A percentile compares a stretch with the other conserved stretches of the same genome.
These are phyloP conservation scores for Pyrenula aspistea DNA, from an alignment of 495 filamentous ascomycete genomes.

Conservation along the genomic window DNA sequence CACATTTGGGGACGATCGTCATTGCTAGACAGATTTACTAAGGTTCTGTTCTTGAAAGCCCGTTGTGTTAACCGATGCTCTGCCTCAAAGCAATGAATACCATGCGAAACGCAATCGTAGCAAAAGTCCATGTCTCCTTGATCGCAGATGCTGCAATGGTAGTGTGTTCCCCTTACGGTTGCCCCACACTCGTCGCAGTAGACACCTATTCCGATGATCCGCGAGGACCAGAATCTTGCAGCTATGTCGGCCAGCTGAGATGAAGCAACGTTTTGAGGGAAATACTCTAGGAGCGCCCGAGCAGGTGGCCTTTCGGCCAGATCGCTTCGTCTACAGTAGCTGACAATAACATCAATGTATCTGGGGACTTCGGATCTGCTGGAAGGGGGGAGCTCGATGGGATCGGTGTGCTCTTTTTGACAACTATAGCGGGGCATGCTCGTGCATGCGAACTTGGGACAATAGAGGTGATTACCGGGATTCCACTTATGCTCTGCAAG, in stretches of 20 bases:
- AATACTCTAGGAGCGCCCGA: neutral
- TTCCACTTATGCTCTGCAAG: conserved; percentile 5
- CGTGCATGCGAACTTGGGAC: conserved; percentile 3
- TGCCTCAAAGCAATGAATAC: conserved; percentile 3
- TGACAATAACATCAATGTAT: neutral
- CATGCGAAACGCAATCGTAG: neutral
- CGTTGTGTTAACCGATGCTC: conserved; percentile 5
- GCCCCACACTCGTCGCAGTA: conserved; percentile 6
- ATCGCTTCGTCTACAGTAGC: neutral
- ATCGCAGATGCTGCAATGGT: conserved; percentile 5
- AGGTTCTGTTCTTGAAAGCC: neutral
- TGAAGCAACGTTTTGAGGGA: neutral
- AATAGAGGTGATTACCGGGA: conserved; percentile 1
- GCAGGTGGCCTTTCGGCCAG: neutral
- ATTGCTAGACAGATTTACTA: neutral
- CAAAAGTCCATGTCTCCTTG: conserved; percentile 5
- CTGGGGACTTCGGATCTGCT: neutral
- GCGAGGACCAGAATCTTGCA: neutral
- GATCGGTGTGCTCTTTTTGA: conserved; percentile 3
- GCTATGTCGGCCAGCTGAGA: neutral
- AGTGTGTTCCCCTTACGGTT: neutral
- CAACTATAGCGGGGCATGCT: conserved; percentile 5
- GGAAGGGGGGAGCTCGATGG: conserved; percentile 4
- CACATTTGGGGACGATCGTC: neutral
- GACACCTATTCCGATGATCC: neutral